Evolutionary conservation across 106 monocot species (phyloP), one percentile per base, ranked within the genome.

Genomic region (Amphibolis antarctica): DNA sequence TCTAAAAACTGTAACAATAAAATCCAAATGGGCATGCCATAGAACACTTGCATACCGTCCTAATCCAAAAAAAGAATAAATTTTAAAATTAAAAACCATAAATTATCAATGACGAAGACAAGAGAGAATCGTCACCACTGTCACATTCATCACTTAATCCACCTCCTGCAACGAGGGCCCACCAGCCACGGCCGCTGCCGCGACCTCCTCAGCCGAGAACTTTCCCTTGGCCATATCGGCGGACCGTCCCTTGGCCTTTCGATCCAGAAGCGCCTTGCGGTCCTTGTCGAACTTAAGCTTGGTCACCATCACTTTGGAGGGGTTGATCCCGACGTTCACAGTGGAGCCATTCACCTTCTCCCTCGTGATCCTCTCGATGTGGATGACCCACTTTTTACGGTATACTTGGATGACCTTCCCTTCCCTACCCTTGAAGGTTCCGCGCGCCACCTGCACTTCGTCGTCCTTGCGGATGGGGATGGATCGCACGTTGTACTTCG

Each of bases 201-300:
- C 86, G 19, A 88, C 83, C 49, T 88, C 83, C 13, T 88, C 88
- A 0, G 78, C 83, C 4, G 83, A 78, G 67, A 88, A 88, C 73
- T 88, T 88, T 13, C 88, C 83, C 78, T 88, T 88, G 24, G 83
- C 83, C 83, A 83, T 88, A 54, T 83, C 88, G 15, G 80, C 78
- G n/a, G 83, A 78, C 25, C 87, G 60, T 23, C 87, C 88, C 9
- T 75, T 72, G 3, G 88, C 88, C 73, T 83, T 88, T 28, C 88
- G 71, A 0, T 88, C 83, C 36, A 88, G 75, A 10, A 88, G 60
- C 0, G 83, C 74, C 69, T 84, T 88, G 31, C 88, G 67, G 56
- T 88, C 88, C 78, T 84, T 88, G 71, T 88, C 88, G 13, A 88
- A 73, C 78, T 88, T 88, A 17, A 88, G 75, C 80, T 88, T 88